Evolutionary conservation across 176 grass and related monocot species (phyloP).

Genomic region (Lolium perenne): DNA sequence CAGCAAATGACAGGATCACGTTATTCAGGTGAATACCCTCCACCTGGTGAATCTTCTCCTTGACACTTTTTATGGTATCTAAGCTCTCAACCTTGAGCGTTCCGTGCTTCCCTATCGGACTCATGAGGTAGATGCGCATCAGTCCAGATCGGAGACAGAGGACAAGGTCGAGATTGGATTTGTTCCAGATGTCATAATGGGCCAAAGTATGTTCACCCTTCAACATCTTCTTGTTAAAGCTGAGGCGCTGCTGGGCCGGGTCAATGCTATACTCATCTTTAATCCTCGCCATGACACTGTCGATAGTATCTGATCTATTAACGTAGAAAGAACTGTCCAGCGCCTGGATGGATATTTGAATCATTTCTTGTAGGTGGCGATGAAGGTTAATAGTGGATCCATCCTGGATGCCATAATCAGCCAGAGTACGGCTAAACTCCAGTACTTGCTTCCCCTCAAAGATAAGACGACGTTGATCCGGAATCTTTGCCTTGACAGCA

Average conservation of each 20-base stretch:
- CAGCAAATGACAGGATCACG: too few species aligned
- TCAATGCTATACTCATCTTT: too few species aligned
- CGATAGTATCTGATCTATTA: too few species aligned
- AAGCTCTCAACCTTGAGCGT: not conserved
- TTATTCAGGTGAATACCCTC: too few species aligned
- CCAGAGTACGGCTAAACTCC: not conserved
- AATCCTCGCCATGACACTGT: too few species aligned
- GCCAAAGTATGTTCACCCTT: not conserved
- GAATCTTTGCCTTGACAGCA: not conserved
- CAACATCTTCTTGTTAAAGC: too few species aligned
- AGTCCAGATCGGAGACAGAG: not conserved
- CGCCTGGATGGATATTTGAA: too few species aligned
- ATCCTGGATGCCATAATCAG: not conserved
- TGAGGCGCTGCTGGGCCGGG: too few species aligned
- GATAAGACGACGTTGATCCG: not conserved
- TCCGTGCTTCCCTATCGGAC: not conserved
- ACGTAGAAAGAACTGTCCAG: too few species aligned
- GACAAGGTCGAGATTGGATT: not conserved
- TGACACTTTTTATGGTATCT: not conserved
- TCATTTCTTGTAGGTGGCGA: too few species aligned
- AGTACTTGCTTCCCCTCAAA: not conserved
- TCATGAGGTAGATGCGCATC: not conserved
- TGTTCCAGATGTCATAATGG: not conserved
- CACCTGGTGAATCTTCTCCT: not conserved
- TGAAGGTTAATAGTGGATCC: not conserved